These are phyloP conservation scores for Cercospora sp. DNA, from an alignment of 2,329 filamentous ascomycete species.

Conservation along the genomic window DNA sequence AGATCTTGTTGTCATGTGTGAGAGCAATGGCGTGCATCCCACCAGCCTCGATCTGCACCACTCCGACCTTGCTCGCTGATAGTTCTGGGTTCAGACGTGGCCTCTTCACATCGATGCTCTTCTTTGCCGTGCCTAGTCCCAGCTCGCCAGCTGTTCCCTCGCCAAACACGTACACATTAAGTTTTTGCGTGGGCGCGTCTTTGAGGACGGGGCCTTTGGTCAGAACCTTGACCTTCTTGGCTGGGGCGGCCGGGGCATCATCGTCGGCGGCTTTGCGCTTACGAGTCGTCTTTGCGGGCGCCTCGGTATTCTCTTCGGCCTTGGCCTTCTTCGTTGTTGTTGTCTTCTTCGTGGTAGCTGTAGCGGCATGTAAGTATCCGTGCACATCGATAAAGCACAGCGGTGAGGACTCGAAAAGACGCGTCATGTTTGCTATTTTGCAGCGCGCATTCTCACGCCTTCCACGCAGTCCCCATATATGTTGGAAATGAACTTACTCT, in stretches of 20 bases:
- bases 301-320: constrained; percentile 9
- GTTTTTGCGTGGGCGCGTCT: constrained; percentile 59
- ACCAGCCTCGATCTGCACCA: constrained; percentile 75
- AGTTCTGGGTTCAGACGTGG: constrained; percentile 69
- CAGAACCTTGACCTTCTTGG: constrained; percentile 36
- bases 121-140: constrained; percentile 68
- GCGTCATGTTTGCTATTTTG: constrained; percentile 18
- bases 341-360: constrained; percentile 29
- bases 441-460: not conserved
- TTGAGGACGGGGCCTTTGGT: constrained; percentile 56
- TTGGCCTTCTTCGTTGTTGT: constrained; percentile 26
- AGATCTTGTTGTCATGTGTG: constrained; percentile 76
- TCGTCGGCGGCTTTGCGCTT: constrained; percentile 35
- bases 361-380: constrained; percentile 27
- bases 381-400: constrained; percentile 21
- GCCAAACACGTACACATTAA: constrained; percentile 79
- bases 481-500: constrained; percentile 20
- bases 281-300: constrained; percentile 25
- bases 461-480: not conserved
- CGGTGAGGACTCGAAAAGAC: constrained; percentile 6
- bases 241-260: constrained; percentile 32
- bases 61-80: constrained; percentile 57
- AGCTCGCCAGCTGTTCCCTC: constrained; percentile 80
- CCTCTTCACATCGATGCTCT: constrained; percentile 69
- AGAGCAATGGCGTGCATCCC: constrained; percentile 80